A percentile compares a stretch with the other conserved stretches of the same genome.
Evolutionary conservation across 1,284 basidiomycete species (phyloP).

Genomic region (Filobasidium uniguttulatum): DNA sequence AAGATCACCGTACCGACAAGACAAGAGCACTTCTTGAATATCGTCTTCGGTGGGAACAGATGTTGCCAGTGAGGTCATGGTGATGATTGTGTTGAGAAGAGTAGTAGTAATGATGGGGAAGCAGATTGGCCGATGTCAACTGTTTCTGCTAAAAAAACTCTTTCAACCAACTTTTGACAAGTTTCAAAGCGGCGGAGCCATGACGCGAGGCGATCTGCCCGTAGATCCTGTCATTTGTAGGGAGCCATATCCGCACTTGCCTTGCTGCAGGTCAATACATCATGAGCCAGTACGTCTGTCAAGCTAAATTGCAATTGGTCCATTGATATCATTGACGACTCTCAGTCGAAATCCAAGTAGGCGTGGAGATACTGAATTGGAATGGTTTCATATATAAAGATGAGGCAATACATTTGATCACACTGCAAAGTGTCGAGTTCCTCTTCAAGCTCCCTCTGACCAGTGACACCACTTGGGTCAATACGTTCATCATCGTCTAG

Average conservation of each 20-base stretch:
- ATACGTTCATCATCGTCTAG: neutral
- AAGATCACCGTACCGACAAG: constrained; percentile 70
- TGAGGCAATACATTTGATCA: neutral
- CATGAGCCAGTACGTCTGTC: too few relatives aligned
- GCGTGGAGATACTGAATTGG: too few relatives aligned
- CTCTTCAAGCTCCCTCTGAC: neutral
- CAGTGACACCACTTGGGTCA: neutral
- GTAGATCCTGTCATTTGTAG: neutral
- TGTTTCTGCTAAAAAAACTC: too few relatives aligned
- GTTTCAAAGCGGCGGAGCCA: neutral
- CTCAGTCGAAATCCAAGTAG: too few relatives aligned
- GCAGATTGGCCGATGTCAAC: neutral
- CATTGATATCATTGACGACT: too few relatives aligned
- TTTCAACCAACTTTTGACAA: too few relatives aligned
- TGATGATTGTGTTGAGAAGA: too few relatives aligned
- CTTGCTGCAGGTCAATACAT: too few relatives aligned
- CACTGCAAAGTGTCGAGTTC: neutral
- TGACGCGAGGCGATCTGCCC: neutral
- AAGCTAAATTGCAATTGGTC: too few relatives aligned
- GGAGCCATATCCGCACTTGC: neutral
- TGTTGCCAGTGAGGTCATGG: too few relatives aligned
- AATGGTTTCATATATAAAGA: too few relatives aligned
- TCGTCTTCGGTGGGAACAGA: constrained; percentile 45
- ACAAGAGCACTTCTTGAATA: constrained; percentile 59
- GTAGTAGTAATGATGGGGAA: neutral